Evolutionary conservation across 306 rosid genomes (phyloP).

Genomic region (Dicorynia guianensis): DNA sequence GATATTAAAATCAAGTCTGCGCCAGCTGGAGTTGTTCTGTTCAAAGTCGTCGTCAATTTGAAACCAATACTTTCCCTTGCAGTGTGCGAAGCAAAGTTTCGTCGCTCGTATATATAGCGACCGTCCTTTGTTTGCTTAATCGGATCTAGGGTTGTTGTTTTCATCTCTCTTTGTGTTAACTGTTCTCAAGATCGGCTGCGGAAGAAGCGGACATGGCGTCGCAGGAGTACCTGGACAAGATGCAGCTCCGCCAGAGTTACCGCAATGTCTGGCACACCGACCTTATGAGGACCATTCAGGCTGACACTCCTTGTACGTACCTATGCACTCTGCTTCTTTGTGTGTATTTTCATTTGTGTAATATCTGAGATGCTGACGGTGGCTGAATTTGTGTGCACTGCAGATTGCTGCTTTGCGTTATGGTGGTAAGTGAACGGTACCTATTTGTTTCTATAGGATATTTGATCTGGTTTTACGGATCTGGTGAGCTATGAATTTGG

Average conservation of each 20-base stretch:
- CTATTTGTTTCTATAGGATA: neutral
- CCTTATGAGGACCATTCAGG: slow-evolving; percentile 62
- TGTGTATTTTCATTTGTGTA: neutral
- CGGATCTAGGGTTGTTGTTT: neutral
- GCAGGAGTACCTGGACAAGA: slow-evolving; percentile 70
- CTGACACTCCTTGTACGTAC: slow-evolving; percentile 69
- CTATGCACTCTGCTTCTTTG: neutral
- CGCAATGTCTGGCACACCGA: slow-evolving; percentile 91
- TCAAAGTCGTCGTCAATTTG: neutral
- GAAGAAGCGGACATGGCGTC: slow-evolving; percentile 58
- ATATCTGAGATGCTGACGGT: slow-evolving; percentile 27
- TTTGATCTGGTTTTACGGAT: neutral
- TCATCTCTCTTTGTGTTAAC: neutral
- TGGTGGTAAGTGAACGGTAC: slow-evolving; percentile 64
- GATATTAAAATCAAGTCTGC: too few species aligned
- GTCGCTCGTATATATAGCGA: neutral
- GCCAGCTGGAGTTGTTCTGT: neutral
- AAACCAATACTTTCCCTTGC: neutral
- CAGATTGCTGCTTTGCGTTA: slow-evolving; percentile 82
- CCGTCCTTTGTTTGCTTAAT: neutral
- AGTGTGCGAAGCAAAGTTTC: neutral
- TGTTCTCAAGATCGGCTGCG: neutral
- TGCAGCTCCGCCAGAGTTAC: slow-evolving; percentile 80
- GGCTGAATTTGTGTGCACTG: slow-evolving; percentile 48
- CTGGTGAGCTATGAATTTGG: slow-evolving; percentile 3